These are phyloP conservation scores for Leptomonas seymouri DNA, from an alignment of 208 protist species.

Conservation along the genomic window DNA sequence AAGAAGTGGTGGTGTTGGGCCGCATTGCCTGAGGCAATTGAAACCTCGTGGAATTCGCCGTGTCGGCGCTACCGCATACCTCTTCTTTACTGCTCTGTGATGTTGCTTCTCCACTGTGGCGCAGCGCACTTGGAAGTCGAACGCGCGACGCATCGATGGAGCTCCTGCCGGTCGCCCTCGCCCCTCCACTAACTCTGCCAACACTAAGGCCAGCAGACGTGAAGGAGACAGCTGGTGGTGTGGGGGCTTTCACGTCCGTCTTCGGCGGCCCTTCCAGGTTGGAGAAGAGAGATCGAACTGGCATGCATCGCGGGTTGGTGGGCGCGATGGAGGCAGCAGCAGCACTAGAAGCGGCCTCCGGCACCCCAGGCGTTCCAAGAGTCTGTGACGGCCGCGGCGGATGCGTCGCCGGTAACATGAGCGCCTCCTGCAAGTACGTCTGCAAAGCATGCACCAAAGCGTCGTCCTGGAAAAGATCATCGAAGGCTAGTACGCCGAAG, in stretches of 20 bases:
- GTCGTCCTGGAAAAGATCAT: constrained; percentile 33
- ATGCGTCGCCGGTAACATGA: constrained; percentile 31
- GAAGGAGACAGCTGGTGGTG: neutral
- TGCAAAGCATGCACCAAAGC: constrained; percentile 24
- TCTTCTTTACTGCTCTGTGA: neutral
- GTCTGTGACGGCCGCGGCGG: constrained; percentile 10
- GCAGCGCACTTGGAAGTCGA: neutral
- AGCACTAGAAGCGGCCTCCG: neutral
- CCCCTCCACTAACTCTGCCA: neutral
- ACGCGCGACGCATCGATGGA: constrained; percentile 5
- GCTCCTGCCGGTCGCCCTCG: neutral
- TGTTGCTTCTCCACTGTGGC: neutral
- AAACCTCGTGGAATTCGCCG: neutral
- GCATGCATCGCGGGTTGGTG: neutral
- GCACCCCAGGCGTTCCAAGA: neutral
- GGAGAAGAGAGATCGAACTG: neutral
- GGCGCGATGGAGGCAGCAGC: neutral
- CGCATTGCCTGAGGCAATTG: neutral
- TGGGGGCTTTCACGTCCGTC: constrained; percentile 6
- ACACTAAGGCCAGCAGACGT: neutral
- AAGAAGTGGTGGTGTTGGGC: neutral
- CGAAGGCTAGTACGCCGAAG: constrained; percentile 18
- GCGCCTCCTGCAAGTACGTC: constrained; percentile 16
- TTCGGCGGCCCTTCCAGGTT: neutral
- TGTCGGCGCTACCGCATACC: neutral